A percentile compares a stretch with the other conserved stretches of the same genome.
phyloP scores from a whole-genome alignment of 495 filamentous ascomycete species.

The Tuber borchii region DNA sequence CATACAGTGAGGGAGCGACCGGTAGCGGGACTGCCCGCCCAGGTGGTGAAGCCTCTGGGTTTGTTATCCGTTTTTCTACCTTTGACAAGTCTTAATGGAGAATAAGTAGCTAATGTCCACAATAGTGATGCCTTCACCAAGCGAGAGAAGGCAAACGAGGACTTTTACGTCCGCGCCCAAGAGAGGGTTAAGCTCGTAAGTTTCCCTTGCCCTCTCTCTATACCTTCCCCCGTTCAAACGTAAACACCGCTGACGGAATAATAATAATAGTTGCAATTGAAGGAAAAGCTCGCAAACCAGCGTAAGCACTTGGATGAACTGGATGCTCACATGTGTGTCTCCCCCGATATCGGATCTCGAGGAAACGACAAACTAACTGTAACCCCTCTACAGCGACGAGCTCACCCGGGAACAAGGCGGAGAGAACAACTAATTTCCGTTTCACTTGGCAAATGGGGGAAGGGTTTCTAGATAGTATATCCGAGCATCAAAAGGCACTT shows the following conservation, averaged over 20 bases:
- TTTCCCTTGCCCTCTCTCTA: slow-evolving; percentile 11
- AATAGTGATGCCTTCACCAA: slow-evolving; percentile 76
- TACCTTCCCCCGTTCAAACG: slow-evolving; percentile 2
- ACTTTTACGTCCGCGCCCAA: slow-evolving; percentile 70
- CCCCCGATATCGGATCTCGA: not conserved
- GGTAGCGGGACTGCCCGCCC: slow-evolving; percentile 48
- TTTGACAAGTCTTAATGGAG: not conserved
- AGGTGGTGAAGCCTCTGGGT: slow-evolving; percentile 45
- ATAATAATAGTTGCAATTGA: slow-evolving; percentile 53
- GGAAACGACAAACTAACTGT: slow-evolving; percentile 11
- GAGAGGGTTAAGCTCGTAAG: slow-evolving; percentile 75
- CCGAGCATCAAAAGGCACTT: not conserved
- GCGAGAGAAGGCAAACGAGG: slow-evolving; percentile 82
- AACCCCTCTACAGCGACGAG: slow-evolving; percentile 52
- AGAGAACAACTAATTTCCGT: slow-evolving; percentile 59
- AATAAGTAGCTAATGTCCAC: not conserved
- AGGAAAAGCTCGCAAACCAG: slow-evolving; percentile 72
- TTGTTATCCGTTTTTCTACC: slow-evolving; percentile 21
- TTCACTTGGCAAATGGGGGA: not conserved
- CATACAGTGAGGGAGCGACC: slow-evolving; percentile 45
- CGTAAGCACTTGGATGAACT: slow-evolving; percentile 74
- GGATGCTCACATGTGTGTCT: slow-evolving; percentile 71
- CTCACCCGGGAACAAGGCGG: slow-evolving; percentile 61
- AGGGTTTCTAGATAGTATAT: not conserved
- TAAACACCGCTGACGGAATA: slow-evolving; percentile 39